These are phyloP conservation scores for Serendipita vermifera DNA, from an alignment of 768 basidiomycete species.

Conservation along the genomic window DNA sequence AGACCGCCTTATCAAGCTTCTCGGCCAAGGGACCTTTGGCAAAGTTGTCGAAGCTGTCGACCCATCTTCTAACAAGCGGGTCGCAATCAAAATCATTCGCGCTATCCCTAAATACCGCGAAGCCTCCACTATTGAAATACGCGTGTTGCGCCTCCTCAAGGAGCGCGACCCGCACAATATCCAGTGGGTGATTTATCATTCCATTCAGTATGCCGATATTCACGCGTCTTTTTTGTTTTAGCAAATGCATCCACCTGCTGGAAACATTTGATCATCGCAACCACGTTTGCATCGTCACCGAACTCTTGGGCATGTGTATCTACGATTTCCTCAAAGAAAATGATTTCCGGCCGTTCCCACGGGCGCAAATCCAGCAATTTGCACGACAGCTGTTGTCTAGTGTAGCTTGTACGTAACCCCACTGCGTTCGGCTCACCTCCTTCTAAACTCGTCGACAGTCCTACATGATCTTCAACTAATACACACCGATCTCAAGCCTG, in stretches of 20 bases:
- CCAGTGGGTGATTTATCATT: conserved; percentile 46
- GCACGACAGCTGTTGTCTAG: conserved; percentile 83
- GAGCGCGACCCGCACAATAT: conserved; percentile 76
- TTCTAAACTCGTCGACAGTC: conserved; percentile 37
- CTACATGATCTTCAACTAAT: conserved; percentile 82
- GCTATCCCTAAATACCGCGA: conserved; percentile 98
- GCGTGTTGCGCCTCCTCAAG: conserved; percentile 84
- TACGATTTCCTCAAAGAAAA: conserved; percentile 99
- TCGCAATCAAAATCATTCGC: conserved; percentile 97
- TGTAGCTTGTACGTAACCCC: conserved; percentile 67
- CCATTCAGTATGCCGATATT: conserved; percentile 14
- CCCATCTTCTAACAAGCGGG: conserved; percentile 55
- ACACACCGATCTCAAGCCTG: conserved; percentile 97
- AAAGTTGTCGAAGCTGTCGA: conserved; percentile 95
- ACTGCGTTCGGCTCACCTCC: conserved; percentile 13
- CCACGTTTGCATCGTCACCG: conserved; percentile 94
- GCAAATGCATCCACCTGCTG: conserved; percentile 95
- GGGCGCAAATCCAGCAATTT: conserved; percentile 91
- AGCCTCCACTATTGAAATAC: conserved; percentile 94
- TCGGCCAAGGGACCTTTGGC: conserved; percentile 97
- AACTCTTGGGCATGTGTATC: conserved; percentile 91
- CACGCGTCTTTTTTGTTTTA: conserved; percentile 25
- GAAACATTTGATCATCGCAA: conserved; percentile 95
- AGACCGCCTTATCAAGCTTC: conserved; percentile 85
- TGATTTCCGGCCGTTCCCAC: conserved; percentile 90